Base-by-base conservation (phyloP, 106 monocot species). In the Platanthera zijinensis region DNA sequence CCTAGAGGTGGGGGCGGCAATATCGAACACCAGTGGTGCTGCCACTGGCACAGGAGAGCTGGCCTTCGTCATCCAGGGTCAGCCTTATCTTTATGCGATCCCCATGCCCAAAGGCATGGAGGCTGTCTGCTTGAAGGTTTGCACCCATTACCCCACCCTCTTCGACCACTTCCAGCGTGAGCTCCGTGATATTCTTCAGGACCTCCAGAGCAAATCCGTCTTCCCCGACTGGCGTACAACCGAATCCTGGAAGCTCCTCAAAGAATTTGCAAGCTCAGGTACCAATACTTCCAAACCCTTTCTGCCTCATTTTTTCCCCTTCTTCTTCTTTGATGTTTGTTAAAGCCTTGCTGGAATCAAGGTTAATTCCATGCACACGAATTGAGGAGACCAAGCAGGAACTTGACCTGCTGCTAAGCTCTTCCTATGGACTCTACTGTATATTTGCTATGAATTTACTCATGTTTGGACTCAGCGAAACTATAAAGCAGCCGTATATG, bases 131-230 rank as follows among this genome's bases (percentile, higher is more conserved):
- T 85, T 96, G 76, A 96, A 93, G 90, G 96, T 93, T 18, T 90
- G 96, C 80, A 87, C 96, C 45, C 96, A 96, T 77, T 96, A 96
- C 72, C 96, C 96, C 28, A 96, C 96, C 3, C 83, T 96, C 57
- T 89, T 96, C 19, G 96, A 96, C 50, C 96, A 96, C 78, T 96
- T 96, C 83, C 96, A 96, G 82, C 78, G 96, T 11, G 96, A 96
- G 87, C 91, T 96, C 62, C 75, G 93, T 8, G 83, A 86, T 28
- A 83, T 88, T 57, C 89, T 96, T 6, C 87, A 85, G 74, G 89
- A 69, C 51, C 82, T 87, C 51, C 89, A 96, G 87, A 74, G 80
- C 7, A 62, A 76, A 59, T 75, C 75, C 11, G 61, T 90, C 52
- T 75, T 96, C 78, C 18, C 59, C 9, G 90, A 91, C 69, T 96